Evolutionary conservation across 768 basidiomycete genomes (phyloP).

Genomic region (Dentipellis fragilis): DNA sequence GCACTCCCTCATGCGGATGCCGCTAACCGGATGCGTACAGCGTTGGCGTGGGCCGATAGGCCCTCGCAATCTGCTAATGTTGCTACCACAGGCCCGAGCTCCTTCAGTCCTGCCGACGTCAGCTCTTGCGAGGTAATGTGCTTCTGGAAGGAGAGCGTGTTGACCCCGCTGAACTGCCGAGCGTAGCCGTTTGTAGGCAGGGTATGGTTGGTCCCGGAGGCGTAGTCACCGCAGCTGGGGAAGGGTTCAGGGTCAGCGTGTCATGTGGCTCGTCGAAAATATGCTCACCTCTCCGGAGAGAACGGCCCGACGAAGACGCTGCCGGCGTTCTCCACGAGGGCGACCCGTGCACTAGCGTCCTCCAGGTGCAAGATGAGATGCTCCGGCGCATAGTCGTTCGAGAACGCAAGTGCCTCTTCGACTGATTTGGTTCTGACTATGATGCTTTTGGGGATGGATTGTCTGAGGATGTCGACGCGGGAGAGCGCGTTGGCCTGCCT

Average conservation of each 20-base stretch:
- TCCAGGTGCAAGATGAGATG: conserved; percentile 89
- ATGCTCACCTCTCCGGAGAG: conserved; percentile 85
- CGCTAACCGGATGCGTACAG: conserved; percentile 74
- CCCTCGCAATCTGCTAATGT: conserved; percentile 94
- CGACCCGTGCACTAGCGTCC: conserved; percentile 54
- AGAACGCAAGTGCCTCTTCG: conserved; percentile 77
- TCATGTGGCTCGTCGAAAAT: not conserved
- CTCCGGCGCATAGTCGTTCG: conserved; percentile 97
- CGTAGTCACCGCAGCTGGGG: conserved; percentile 91
- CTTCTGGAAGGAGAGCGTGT: conserved; percentile 95
- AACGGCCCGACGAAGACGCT: conserved; percentile 94
- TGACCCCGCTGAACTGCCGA: conserved; percentile 96
- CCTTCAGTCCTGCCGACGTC: conserved; percentile 62
- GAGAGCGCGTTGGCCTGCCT: conserved; percentile 77
- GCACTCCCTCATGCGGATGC: not conserved
- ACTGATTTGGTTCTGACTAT: conserved; percentile 65
- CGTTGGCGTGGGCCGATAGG: conserved; percentile 90
- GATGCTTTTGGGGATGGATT: conserved; percentile 84
- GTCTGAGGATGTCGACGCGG: conserved; percentile 81
- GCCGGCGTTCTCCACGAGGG: conserved; percentile 80
- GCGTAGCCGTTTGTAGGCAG: conserved; percentile 95
- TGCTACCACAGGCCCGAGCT: conserved; percentile 78
- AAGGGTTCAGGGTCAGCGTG: conserved; percentile 4
- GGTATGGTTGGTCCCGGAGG: conserved; percentile 98
- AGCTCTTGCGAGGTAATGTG: conserved; percentile 97